These are phyloP conservation scores for Keithomyces neogunnii DNA, from an alignment of 2,329 filamentous ascomycete genomes.

Conservation along the genomic window DNA sequence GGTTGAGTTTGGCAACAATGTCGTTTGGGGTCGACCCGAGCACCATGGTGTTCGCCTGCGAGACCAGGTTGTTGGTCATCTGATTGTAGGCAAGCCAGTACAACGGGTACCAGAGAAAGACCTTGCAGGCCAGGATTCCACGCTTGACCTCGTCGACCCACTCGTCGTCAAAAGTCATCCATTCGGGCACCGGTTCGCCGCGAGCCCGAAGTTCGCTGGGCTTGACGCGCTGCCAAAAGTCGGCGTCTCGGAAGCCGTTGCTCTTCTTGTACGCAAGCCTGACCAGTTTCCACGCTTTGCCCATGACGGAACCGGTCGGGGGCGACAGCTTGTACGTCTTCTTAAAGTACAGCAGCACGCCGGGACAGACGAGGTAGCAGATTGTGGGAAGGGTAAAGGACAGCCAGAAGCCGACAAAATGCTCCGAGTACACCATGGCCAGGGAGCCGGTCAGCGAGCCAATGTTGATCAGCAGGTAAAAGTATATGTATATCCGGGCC, in stretches of 20 bases:
- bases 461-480: slow-evolving; percentile 49
- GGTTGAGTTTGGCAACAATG: slow-evolving; percentile 66
- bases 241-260: slow-evolving; percentile 48
- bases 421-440: slow-evolving; percentile 63
- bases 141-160: slow-evolving; percentile 75
- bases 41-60: slow-evolving; percentile 58
- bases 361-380: slow-evolving; percentile 53
- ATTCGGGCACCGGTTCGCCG: slow-evolving; percentile 64
- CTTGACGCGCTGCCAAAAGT: slow-evolving; percentile 59
- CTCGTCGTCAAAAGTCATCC: slow-evolving; percentile 77
- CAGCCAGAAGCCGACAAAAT: slow-evolving; percentile 69
- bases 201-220: slow-evolving; percentile 53
- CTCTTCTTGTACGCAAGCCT: slow-evolving; percentile 57
- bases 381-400: slow-evolving; percentile 59
- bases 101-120: slow-evolving; percentile 63
- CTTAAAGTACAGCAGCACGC: slow-evolving; percentile 52
- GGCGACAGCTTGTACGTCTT: slow-evolving; percentile 52
- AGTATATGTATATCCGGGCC: slow-evolving; percentile 60
- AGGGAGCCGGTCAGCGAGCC: slow-evolving; percentile 50
- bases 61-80: slow-evolving; percentile 51
- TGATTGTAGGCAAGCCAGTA: slow-evolving; percentile 53
- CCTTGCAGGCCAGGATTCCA: slow-evolving; percentile 59
- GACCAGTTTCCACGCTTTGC: slow-evolving; percentile 58
- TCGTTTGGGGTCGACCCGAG: slow-evolving; percentile 70
- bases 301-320: slow-evolving; percentile 62